Percentiles rank a stretch among this genome's conserved stretches.
These are phyloP conservation scores for Paramecium sonneborni DNA, from an alignment of 73 alveolate species.

Conservation along the genomic window DNA sequence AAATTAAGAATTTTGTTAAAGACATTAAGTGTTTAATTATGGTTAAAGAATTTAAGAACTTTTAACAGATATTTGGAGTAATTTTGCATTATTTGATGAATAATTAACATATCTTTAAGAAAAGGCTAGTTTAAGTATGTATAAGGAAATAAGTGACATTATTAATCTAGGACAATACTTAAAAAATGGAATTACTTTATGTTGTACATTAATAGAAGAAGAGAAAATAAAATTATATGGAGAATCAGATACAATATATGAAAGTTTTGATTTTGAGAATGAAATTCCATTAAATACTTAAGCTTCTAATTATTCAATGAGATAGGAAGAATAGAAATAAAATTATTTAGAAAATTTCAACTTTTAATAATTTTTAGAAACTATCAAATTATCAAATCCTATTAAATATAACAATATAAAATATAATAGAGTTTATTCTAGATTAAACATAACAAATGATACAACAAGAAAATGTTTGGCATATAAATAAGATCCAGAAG, in stretches of 20 bases:
- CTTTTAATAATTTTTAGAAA: not conserved
- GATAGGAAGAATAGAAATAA: not conserved
- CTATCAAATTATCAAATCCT: not conserved
- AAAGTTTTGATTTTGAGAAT: not conserved
- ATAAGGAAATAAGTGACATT: not conserved
- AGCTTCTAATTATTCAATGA: not conserved
- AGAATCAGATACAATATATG: not conserved
- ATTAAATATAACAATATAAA: not conserved
- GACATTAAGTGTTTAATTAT: not conserved
- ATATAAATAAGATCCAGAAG: constrained; percentile 17
- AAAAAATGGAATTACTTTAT: not conserved
- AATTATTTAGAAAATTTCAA: not conserved
- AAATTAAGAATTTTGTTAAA: not conserved
- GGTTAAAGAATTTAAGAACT: constrained; percentile 16
- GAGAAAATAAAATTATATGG: not conserved
- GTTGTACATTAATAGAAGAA: not conserved
- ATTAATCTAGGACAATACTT: not conserved
- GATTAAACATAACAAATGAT: not conserved
- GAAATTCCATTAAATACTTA: not conserved
- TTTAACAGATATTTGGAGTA: constrained; percentile 10
- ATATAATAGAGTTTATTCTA: not conserved
- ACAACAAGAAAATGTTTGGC: not conserved
- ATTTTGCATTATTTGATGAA: constrained; percentile 34
- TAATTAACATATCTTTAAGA: not conserved
- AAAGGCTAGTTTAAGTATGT: not conserved